Conservation (phyloP, 192 early-diverging fungal genomes). For the Backusella sp. region DNA sequence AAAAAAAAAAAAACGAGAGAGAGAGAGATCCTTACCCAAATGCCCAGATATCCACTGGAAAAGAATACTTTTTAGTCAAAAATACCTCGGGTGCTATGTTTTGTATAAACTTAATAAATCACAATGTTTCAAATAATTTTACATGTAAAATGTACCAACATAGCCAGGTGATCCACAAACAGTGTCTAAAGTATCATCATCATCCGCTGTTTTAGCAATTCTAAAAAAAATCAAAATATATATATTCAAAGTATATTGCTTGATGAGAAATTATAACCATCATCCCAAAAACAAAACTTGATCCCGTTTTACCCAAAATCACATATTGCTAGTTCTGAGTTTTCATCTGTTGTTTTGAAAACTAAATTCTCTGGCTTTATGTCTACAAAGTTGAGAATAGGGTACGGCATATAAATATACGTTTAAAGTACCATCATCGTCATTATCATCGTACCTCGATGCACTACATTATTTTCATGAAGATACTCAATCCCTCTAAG, state of each 20-base stretch:
- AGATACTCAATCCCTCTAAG: slow-evolving; percentile 80
- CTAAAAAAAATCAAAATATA: slow-evolving; percentile 20
- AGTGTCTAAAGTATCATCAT: slow-evolving; percentile 69
- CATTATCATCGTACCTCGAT: slow-evolving; percentile 53
- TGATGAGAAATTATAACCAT: not conserved
- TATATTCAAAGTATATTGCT: not conserved
- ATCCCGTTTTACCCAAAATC: slow-evolving; percentile 66
- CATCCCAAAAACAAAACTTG: not conserved
- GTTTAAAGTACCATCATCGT: not conserved
- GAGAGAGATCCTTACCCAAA: slow-evolving; percentile 52
- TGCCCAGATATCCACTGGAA: slow-evolving; percentile 92
- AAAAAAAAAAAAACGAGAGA: not conserved
- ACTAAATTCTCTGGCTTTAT: slow-evolving; percentile 88
- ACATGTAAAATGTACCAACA: slow-evolving; percentile 28
- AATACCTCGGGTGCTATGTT: slow-evolving; percentile 76
- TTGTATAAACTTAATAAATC: not conserved
- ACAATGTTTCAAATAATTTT: not conserved
- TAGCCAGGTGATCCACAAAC: slow-evolving; percentile 87
- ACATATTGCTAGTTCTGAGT: slow-evolving; percentile 73
- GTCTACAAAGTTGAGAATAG: slow-evolving; percentile 34
- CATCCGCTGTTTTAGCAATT: slow-evolving; percentile 59
- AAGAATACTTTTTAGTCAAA: slow-evolving; percentile 76
- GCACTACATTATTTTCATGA: slow-evolving; percentile 84
- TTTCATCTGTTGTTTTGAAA: slow-evolving; percentile 58
- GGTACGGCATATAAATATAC: not conserved